phyloP scores from a whole-genome alignment of 805 yeast species.

The Hanseniaspora mollemarum region DNA sequence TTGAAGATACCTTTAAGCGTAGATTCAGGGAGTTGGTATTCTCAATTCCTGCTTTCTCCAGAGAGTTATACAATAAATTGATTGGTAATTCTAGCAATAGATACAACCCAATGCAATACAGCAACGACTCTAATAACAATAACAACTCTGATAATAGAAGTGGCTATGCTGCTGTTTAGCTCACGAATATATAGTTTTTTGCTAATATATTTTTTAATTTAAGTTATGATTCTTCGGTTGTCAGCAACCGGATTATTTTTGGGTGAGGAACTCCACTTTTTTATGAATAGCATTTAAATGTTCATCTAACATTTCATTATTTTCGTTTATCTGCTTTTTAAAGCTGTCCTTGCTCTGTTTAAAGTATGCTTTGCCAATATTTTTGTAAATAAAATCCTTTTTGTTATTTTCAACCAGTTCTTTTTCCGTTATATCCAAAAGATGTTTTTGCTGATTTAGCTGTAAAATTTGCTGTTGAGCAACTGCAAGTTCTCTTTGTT shows the following conservation, averaged over 20 bases:
- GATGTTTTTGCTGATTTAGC: conserved; percentile 30
- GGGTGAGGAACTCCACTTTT: conserved; percentile 60
- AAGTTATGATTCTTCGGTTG: no score
- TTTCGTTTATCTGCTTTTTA: conserved; percentile 37
- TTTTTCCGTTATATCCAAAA: conserved; percentile 45
- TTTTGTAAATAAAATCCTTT: conserved; percentile 60
- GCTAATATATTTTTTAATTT: conserved; percentile 39
- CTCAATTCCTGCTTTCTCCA: conserved; percentile 53
- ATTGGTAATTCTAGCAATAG: conserved; percentile 36
- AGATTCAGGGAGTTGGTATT: conserved; percentile 45
- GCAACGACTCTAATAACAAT: conserved; percentile 16
- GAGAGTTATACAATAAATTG: conserved; percentile 57
- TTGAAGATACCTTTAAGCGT: conserved; percentile 66
- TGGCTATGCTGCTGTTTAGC: conserved; percentile 84
- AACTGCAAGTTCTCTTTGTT: conserved; percentile 26
- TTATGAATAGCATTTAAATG: conserved; percentile 49
- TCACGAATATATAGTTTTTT: not conserved
- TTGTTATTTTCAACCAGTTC: conserved; percentile 37
- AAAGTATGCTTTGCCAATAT: conserved; percentile 69
- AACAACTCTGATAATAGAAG: conserved; percentile 45
- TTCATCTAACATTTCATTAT: conserved; percentile 46
- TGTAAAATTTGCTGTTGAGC: conserved; percentile 26
- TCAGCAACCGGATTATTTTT: conserved; percentile 30
- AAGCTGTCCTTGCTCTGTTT: conserved; percentile 35
- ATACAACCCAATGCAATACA: conserved; percentile 7